phyloP scores from a whole-genome alignment of 1,139 yeast species.

The Kodamaea suecica region DNA sequence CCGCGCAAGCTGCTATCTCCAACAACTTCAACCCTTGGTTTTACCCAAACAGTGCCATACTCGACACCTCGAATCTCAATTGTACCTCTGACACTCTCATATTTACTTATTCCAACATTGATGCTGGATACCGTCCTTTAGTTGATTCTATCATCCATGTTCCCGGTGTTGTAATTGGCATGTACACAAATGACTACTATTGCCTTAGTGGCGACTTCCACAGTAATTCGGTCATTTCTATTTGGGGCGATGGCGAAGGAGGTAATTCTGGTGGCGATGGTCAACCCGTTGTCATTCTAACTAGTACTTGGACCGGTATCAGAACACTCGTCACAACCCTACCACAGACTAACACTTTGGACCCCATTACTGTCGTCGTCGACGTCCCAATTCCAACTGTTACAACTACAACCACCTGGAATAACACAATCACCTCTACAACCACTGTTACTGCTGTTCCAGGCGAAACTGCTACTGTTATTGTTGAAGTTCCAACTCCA shows the following conservation, averaged over 20 bases:
- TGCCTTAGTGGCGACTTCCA: constrained; percentile 12
- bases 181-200: constrained; percentile 15
- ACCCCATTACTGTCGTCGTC: constrained; percentile 7
- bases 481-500: constrained; percentile 5
- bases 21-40: constrained; percentile 24
- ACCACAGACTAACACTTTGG: constrained; percentile 8
- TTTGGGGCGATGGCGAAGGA: constrained; percentile 11
- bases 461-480: constrained; percentile 9
- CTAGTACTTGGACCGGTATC: constrained; percentile 25
- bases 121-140: constrained; percentile 34
- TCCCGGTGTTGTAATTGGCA: constrained; percentile 1
- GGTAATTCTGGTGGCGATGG: constrained; percentile 21
- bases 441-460: constrained; percentile 9
- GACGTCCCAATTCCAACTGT: constrained; percentile 12
- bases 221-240: background rate
- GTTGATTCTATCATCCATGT: constrained; percentile 17
- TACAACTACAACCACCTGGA: constrained; percentile 8
- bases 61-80: constrained; percentile 10
- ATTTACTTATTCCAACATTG: constrained; percentile 19
- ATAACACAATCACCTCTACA: constrained; percentile 3
- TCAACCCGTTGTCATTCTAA: constrained; percentile 19
- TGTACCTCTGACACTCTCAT: constrained; percentile 15
- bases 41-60: constrained; percentile 15
- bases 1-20: constrained; percentile 20
- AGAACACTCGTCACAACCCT: constrained; percentile 21